Base-by-base conservation (phyloP, 2,329 filamentous ascomycete species). In the Talaromyces amestolkiae region DNA sequence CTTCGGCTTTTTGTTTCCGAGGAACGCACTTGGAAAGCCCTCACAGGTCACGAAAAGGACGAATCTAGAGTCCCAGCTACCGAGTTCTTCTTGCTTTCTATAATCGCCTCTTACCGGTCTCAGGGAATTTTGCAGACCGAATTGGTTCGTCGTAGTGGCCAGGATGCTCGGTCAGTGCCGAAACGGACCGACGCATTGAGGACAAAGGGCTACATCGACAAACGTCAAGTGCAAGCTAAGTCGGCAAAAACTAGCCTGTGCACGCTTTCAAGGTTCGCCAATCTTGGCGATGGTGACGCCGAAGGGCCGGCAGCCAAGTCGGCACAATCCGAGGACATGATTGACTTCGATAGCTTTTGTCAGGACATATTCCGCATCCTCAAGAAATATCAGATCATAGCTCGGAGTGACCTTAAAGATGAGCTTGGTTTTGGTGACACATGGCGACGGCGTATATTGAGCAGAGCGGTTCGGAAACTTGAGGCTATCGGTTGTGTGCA, bases 101-200 rank as follows among this genome's bases (percentile, higher is more conserved):
- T 87, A 61, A 87, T 89, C 68, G 86, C 85, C 7, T 80, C 82
- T 10, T 78, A 78, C 64, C 84, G 86, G 51, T 76, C 79, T 19
- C 73, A 78, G 17, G 87, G 87, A 6, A 84, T 89, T 53, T 72
- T 84, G 2, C 87, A 89, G 71, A 82, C 85, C 2, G 82, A 86
- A 2, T 74, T 89, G 43, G 80, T 81, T 47, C 77, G 75, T 61
- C 70, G 84, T 24, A 86, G 85, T 68, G 84, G 84, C 6, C 87
- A 89, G 74, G 87, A 89, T 72, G 89, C 89, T 72, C 81, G 87
- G 54, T 89, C 87, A 1, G 83, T 89, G 2, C 87, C 87, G 1
- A 81, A 84, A 67, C 80, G 87, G 45, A 89, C 87, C 3, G 84
- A 88, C 67, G 74, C 78, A 3, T 77, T 89, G 45, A 79, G 81